Percentiles rank a stretch among this genome's conserved stretches.
Conservation (phyloP, 1,284 basidiomycete species). For the Ceratobasidium papillatum region DNA sequence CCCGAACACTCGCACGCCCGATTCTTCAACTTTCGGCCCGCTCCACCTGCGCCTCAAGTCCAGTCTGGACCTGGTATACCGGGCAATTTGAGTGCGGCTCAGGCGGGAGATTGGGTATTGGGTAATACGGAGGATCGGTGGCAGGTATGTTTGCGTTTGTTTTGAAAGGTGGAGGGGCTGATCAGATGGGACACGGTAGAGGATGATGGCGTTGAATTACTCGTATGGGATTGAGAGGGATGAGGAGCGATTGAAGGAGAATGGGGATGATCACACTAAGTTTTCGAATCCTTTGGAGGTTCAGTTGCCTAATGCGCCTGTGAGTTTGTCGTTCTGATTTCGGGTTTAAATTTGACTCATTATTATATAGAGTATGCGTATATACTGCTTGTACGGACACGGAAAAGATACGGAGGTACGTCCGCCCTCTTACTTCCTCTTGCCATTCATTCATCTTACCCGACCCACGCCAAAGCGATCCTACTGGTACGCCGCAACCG, state of each 20-base stretch:
- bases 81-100: conserved; percentile 81
- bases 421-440: conserved; percentile 22
- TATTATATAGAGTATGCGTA: conserved; percentile 67
- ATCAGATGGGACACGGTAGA: conserved; percentile 59
- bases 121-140: conserved; percentile 86
- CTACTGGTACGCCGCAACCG: conserved; percentile 64
- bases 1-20: conserved; percentile 75
- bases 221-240: conserved; percentile 92
- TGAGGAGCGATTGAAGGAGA: conserved; percentile 67
- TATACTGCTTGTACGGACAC: conserved; percentile 94
- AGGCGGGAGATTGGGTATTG: conserved; percentile 82
- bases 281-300: conserved; percentile 98
- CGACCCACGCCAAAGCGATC: conserved; percentile 63
- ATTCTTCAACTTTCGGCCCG: conserved; percentile 80
- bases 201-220: conserved; percentile 91
- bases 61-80: conserved; percentile 49
- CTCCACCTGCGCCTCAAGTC: conserved; percentile 36
- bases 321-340: conserved; percentile 46
- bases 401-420: conserved; percentile 95
- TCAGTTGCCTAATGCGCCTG: conserved; percentile 89
- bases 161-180: neutral
- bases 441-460: neutral
- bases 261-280: conserved; percentile 76
- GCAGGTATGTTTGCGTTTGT: conserved; percentile 61
- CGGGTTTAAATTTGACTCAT: neutral